Evolutionary conservation across 2,329 filamentous ascomycete genomes (phyloP).

Genomic region (Exophiala dermatitidis): DNA sequence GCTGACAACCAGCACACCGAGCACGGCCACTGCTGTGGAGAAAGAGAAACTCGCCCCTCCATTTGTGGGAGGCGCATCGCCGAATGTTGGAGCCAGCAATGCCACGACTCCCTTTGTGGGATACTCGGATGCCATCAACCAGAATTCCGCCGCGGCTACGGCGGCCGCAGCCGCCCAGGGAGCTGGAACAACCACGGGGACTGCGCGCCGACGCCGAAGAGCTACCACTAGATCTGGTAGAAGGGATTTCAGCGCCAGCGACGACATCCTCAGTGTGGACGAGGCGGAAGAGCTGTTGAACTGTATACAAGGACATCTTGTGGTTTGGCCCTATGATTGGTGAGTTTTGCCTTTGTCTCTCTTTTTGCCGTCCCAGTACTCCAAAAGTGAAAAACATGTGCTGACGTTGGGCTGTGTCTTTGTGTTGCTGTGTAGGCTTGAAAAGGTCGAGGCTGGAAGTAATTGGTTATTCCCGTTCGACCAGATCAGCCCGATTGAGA

Average conservation of each 20-base stretch:
- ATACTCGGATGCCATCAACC: slow-evolving; percentile 18
- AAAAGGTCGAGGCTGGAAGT: slow-evolving; percentile 81
- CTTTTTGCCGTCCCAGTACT: too few relatives aligned
- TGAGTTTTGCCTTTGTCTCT: slow-evolving; percentile 23
- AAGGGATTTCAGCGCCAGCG: slow-evolving; percentile 47
- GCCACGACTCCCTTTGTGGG: slow-evolving; percentile 6
- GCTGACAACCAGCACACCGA: slow-evolving; percentile 14
- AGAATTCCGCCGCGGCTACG: slow-evolving; percentile 10
- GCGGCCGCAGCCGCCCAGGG: not conserved
- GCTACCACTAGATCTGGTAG: slow-evolving; percentile 42
- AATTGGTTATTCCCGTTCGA: slow-evolving; percentile 98
- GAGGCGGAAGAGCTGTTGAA: slow-evolving; percentile 77
- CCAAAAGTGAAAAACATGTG: too few relatives aligned
- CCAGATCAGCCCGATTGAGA: slow-evolving; percentile 89
- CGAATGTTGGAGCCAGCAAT: too few relatives aligned
- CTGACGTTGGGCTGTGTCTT: too few relatives aligned
- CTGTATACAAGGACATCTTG: slow-evolving; percentile 78
- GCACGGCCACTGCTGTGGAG: slow-evolving; percentile 15
- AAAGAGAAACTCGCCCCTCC: slow-evolving; percentile 10
- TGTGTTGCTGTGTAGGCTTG: slow-evolving; percentile 49
- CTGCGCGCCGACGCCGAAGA: slow-evolving; percentile 36
- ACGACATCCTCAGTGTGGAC: slow-evolving; percentile 66
- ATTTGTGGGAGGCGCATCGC: too few relatives aligned
- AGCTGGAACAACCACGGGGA: not conserved
- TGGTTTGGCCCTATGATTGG: slow-evolving; percentile 94